phyloP scores from a whole-genome alignment of 345 rosid species.

The Lenwebbia sp. region DNA sequence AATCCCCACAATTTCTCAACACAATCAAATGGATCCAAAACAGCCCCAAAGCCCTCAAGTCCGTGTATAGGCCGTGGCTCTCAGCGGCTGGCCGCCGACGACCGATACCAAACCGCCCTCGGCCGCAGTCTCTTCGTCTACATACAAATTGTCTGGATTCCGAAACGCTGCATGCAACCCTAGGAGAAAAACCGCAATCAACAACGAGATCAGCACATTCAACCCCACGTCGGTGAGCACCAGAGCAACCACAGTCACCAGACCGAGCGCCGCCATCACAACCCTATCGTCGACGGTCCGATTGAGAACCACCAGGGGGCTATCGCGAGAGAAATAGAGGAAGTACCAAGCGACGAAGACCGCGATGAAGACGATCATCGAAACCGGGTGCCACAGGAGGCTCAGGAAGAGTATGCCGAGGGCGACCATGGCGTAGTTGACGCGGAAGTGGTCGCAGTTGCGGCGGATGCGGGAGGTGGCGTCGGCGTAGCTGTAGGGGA shows the following conservation, averaged over 20 bases:
- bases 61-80: background rate
- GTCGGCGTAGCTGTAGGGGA: background rate
- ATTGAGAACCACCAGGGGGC: background rate
- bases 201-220: background rate
- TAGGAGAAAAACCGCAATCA: background rate
- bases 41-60: background rate
- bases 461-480: background rate
- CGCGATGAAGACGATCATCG: background rate
- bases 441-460: constrained; percentile 1
- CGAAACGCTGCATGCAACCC: background rate
- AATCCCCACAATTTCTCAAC: background rate
- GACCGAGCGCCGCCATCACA: background rate
- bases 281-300: background rate
- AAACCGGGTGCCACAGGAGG: background rate
- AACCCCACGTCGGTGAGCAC: background rate
- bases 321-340: background rate
- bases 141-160: background rate
- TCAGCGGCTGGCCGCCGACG: background rate
- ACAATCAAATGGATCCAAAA: background rate
- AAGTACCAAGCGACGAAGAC: constrained; percentile 1
- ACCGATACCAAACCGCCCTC: background rate
- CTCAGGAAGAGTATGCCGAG: background rate
- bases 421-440: background rate
- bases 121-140: background rate
- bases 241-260: background rate